Evolutionary conservation across 345 rosid genomes (phyloP), one percentile per base, ranked within the genome.

Genomic region (Eucalyptus erythrocorys): DNA sequence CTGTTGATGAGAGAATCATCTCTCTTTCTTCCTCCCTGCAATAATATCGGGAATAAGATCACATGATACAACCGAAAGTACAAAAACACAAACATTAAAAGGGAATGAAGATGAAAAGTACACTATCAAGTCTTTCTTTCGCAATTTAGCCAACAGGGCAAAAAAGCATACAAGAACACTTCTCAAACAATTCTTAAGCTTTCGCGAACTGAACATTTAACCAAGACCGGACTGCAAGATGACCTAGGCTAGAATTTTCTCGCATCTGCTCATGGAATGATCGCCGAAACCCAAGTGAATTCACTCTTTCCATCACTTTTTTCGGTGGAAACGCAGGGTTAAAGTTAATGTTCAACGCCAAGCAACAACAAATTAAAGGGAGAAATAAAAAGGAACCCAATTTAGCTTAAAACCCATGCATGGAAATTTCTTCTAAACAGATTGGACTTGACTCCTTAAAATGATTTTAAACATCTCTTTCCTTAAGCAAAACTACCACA

Each of bases 21-120:
- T 48, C 89, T 85, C 90, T 90, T 93, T 85, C 90, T 88, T 87
- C 90, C 91, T 40, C 92, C 92, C 92, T 92, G 48, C 53, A 32
- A 66, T 66, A 81, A 37, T 19, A 45, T 57, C 6, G 13, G 84
- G 43, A 30, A 61, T 40, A 32, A 24, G 26, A 32, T 66, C 12
- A 10, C 22, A 32, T 32, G 40, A 66, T 66, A 32, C 55, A 87
- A 32, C 42, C 27, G 42, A 90, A 79, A 53, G 13, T 48, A 87
- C 13, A 15, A 6, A 42, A 34, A 87, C 24, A 66, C 66, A 26
- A 11, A 59, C 49, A 89, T 24, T 45, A 87, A 87, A 86, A 51
- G 59, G 86, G 37, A 89, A 86, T 32, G 11, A 32, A 66, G 79
- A 32, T 32, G 11, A 66, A 66, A 66, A 66, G 24, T 66, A 15